These are phyloP conservation scores for Pelagophyceae sp. DNA, from an alignment of 352 stramenopile species.

Conservation along the genomic window DNA sequence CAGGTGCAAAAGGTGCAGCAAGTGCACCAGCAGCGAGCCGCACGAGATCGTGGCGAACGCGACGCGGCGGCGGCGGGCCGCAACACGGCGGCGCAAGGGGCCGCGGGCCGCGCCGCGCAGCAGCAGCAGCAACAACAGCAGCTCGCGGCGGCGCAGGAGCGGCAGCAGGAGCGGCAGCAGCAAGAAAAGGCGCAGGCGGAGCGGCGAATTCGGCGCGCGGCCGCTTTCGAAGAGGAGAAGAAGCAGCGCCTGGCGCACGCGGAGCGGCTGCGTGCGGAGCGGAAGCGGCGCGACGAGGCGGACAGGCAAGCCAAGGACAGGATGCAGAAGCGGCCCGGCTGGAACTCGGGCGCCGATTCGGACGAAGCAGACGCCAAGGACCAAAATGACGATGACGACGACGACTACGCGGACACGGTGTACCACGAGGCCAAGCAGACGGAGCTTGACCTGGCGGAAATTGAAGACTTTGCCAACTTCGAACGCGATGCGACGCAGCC, in stretches of 20 bases:
- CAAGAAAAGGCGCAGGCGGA: neutral
- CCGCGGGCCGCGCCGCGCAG: neutral
- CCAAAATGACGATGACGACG: neutral
- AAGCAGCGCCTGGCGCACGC: neutral
- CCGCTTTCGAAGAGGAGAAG: neutral
- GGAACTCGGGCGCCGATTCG: neutral
- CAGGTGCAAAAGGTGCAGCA: neutral
- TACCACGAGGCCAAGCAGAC: neutral
- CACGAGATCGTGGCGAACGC: too few relatives aligned
- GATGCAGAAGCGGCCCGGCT: neutral
- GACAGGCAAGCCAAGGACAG: neutral
- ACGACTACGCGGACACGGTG: neutral
- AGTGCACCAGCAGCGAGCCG: neutral
- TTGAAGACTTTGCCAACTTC: too few relatives aligned
- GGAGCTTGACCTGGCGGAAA: neutral
- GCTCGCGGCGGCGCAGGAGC: neutral
- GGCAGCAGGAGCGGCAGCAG: neutral
- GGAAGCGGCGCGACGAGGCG: neutral
- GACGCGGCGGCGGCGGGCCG: too few relatives aligned
- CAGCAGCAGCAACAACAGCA: neutral
- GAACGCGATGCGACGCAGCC: too few relatives aligned
- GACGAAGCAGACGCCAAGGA: neutral
- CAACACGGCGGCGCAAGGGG: too few relatives aligned
- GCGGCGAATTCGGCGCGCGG: too few relatives aligned
- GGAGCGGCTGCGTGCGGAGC: neutral